These are phyloP conservation scores for Xylaria sp. DNA, from an alignment of 2,329 filamentous ascomycete genomes.

Conservation along the genomic window DNA sequence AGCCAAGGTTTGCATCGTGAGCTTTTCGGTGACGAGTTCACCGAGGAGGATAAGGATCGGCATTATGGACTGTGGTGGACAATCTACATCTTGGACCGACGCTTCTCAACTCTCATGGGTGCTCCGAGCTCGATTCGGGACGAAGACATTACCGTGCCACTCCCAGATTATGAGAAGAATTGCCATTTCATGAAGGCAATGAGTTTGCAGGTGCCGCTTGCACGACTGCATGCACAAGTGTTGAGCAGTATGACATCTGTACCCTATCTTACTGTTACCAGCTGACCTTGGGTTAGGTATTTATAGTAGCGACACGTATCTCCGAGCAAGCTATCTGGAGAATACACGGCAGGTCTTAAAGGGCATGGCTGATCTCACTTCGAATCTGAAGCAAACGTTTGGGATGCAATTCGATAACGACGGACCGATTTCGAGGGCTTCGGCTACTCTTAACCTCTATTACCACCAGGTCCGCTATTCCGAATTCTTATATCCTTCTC, in stretches of 20 bases:
- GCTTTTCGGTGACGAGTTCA: neutral
- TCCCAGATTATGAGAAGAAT: neutral
- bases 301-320: slow-evolving; percentile 10
- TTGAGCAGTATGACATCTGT: neutral
- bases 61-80: slow-evolving; percentile 9
- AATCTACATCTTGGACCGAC: slow-evolving; percentile 8
- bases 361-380: slow-evolving; percentile 5
- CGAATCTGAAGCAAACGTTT: slow-evolving; percentile 1
- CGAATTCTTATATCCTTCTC: neutral
- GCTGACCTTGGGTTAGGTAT: neutral
- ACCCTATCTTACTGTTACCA: neutral
- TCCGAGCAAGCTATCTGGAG: neutral
- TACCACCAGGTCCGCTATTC: slow-evolving; percentile 8
- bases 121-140: slow-evolving; percentile 10
- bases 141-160: slow-evolving; percentile 11
- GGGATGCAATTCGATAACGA: slow-evolving; percentile 10
- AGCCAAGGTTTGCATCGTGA: slow-evolving; percentile 10
- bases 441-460: slow-evolving; percentile 10
- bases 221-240: slow-evolving; percentile 3
- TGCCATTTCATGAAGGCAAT: slow-evolving; percentile 3
- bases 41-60: slow-evolving; percentile 4
- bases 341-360: slow-evolving; percentile 9
- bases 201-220: slow-evolving; percentile 6
- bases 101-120: slow-evolving; percentile 12
- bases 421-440: slow-evolving; percentile 9